Evolutionary conservation across 2,329 filamentous ascomycete genomes (phyloP), one percentile per base, ranked within the genome.

Genomic region (Claviceps purpurea): DNA sequence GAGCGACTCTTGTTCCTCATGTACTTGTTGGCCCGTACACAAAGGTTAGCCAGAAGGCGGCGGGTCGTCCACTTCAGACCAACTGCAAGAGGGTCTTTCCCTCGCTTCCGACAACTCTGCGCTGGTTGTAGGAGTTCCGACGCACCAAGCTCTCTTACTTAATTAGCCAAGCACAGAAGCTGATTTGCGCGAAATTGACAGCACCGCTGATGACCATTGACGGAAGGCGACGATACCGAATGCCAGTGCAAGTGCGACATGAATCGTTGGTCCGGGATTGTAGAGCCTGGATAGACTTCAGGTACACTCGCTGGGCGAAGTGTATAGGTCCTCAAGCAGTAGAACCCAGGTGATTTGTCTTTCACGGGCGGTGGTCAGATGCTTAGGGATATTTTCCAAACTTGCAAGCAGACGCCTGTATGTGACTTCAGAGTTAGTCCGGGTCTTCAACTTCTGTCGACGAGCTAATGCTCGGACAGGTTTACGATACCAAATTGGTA

Each of bases 1-100:
- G 5, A 78, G 60, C 1, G 71, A 6, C 7, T 8, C 26, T 63
- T 57, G 4, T 62, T 57, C 0, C 73, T 72, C 0, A 68, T 66
- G 3, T 67, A 62, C 26, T 67, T 58, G 37, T 69, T 62, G 0
- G 72, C 70, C 69, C 70, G 70, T 14, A 78, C 68, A 26, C 69
- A 66, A 43, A 78, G 59, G n/a, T 77, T 61, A 3, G 74, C 66
- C 43, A 78, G 65, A 4, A 69, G 45, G 0, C 73, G 73, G 78
- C 0, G 73, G 66, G 10, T 66, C 58, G 1, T 63, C 56, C 40
- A 62, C 62, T 47, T 69, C 64, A 0, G 68, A 65, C 73, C 74
- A 77, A 22, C 68, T 69, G 37, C 69, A 65, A 20, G 77, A 52
- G 3, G 77, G 62, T 6, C 70, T 64, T 55, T 78, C 74, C 40